Conservation (phyloP, 2,329 filamentous ascomycete species). For the Colletotrichum sp. region DNA sequence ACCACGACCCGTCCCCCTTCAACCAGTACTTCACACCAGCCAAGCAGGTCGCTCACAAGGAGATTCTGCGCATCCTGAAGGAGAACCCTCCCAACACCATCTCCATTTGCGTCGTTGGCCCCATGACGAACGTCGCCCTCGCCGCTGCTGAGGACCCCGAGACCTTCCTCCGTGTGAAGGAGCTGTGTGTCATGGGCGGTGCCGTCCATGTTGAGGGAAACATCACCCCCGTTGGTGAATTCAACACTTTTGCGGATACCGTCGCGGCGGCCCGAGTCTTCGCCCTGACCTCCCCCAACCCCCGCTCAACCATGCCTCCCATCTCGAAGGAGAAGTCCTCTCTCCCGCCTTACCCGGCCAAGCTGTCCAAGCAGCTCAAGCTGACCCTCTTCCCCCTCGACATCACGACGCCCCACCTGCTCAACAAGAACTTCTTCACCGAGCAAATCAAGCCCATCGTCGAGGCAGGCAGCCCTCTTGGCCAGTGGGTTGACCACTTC, state of each 20-base stretch:
- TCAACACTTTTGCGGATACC: constrained; percentile 92
- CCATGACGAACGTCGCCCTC: constrained; percentile 90
- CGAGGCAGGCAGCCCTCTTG: constrained; percentile 71
- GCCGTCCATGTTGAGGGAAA: constrained; percentile 82
- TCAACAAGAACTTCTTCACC: constrained; percentile 66
- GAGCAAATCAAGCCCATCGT: constrained; percentile 59
- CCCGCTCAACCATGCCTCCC: constrained; percentile 81
- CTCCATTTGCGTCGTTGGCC: constrained; percentile 88
- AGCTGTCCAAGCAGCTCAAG: constrained; percentile 66
- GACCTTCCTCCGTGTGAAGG: constrained; percentile 86
- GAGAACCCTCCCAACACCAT: constrained; percentile 85
- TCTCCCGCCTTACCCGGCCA: constrained; percentile 67
- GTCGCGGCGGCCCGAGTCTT: constrained; percentile 79
- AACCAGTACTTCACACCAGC: constrained; percentile 77
- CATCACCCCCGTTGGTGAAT: constrained; percentile 84
- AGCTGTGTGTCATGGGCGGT: constrained; percentile 95
- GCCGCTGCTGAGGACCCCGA: constrained; percentile 89
- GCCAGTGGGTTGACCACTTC: constrained; percentile 75
- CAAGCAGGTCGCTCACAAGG: constrained; percentile 74
- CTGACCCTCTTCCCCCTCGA: constrained; percentile 78
- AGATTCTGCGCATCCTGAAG: constrained; percentile 85
- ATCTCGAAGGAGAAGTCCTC: constrained; percentile 54
- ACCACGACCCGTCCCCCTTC: constrained; percentile 39
- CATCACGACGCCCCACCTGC: constrained; percentile 74
- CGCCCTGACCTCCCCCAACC: constrained; percentile 75